Conservation (phyloP, 768 basidiomycete genomes). For the Phanerochaete carnosa region DNA sequence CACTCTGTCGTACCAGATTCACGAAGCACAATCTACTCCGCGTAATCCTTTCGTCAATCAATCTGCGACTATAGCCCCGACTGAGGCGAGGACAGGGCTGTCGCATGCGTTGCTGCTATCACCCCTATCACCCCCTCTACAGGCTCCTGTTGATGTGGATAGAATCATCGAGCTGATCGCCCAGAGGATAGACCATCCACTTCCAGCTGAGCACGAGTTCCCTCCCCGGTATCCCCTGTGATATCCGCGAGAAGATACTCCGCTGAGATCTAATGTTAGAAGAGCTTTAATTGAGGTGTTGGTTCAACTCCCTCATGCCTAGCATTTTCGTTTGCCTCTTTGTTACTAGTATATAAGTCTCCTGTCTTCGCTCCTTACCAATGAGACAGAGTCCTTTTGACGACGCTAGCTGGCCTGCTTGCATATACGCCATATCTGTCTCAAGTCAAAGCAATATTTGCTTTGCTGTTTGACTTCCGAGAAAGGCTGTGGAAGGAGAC, state of each 20-base stretch:
- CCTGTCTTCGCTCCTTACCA: no score
- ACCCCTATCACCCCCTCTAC: neutral
- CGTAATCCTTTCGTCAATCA: neutral
- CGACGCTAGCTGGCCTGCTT: no score
- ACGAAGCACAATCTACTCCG: neutral
- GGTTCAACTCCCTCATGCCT: no score
- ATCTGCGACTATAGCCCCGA: neutral
- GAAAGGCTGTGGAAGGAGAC: no score
- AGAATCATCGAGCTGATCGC: slow-evolving; percentile 14
- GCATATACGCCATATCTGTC: no score
- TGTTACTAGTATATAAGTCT: no score
- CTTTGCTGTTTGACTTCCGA: no score
- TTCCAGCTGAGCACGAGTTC: neutral
- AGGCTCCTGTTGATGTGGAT: slow-evolving; percentile 6
- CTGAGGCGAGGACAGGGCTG: neutral
- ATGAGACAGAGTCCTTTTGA: no score
- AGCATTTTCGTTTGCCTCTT: no score
- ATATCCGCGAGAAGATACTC: neutral
- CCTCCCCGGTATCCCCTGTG: slow-evolving; percentile 2
- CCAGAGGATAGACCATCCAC: slow-evolving; percentile 4
- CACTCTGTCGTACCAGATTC: neutral
- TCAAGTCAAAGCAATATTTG: no score
- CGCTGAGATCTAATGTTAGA: no score
- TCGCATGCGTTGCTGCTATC: neutral
- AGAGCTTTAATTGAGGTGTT: no score